Percentiles rank a stretch among this genome's conserved stretches.
phyloP scores from a whole-genome alignment of 1,139 yeast species.

The Hansenula sp. region DNA sequence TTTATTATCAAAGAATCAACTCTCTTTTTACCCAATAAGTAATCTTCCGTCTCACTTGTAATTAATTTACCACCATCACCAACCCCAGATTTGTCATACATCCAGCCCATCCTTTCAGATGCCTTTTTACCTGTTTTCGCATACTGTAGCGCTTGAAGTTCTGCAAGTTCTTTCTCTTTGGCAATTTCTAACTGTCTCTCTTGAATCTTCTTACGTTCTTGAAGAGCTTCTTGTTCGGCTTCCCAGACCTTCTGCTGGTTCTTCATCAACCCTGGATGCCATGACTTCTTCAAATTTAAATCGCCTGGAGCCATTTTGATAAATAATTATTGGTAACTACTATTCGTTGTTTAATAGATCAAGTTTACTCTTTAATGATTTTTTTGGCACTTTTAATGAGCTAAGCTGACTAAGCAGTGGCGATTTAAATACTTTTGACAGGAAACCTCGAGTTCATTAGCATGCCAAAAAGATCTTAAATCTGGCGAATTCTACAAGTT shows the following conservation, averaged over 20 bases:
- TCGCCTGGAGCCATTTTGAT: conserved; percentile 64
- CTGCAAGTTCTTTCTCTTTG: conserved; percentile 59
- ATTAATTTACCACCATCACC: conserved; percentile 15
- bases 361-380: no score
- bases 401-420: no score
- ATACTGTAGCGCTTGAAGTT: conserved; percentile 49
- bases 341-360: background rate
- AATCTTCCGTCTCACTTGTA: conserved; percentile 37
- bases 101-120: conserved; percentile 68
- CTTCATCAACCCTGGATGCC: conserved; percentile 88
- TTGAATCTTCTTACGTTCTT: conserved; percentile 62
- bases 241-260: conserved; percentile 87
- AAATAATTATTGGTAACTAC: no score
- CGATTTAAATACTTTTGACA: no score
- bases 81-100: conserved; percentile 56
- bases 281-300: conserved; percentile 84
- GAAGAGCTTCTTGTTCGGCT: conserved; percentile 71
- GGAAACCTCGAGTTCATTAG: no score
- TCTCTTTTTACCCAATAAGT: conserved; percentile 44
- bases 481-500: no score
- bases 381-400: no score
- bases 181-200: conserved; percentile 63
- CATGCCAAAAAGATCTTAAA: no score
- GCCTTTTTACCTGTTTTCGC: conserved; percentile 39
- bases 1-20: conserved; percentile 33